Base-by-base conservation (phyloP, 345 rosid species). In the Syzygium jambos region DNA sequence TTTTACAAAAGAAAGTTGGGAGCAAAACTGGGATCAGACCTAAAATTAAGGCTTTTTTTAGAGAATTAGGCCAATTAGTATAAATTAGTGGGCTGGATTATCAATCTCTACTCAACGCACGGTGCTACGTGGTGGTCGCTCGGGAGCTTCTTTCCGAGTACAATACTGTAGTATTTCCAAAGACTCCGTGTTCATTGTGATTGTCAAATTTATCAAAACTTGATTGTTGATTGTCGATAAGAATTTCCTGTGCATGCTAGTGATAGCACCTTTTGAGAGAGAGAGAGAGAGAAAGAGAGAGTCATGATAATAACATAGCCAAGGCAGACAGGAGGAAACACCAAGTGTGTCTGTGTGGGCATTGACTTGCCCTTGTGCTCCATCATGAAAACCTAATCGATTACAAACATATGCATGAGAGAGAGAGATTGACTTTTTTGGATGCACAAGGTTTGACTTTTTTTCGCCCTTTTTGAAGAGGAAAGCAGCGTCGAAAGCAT, bases 281-380 rank as follows among this genome's bases (percentile, higher is more conserved):
- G 41, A 57, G 46, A 68, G 46, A 38, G 21, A 68, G 51, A 84
- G 21, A 38, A 0, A 78, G 78, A 77, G 77, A 57, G 85, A 11
- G 52, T 59, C 61, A 88, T 89, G 49, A 88, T 88, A 41, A 89
- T 93, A 84, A 85, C 87, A 68, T 38, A 34, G 49, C 17, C 16
- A 43, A 57, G 86, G 93, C 93, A 88, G 95, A 93, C 94, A 93
- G 87, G 93, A 91, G 92, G 90, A 94, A 73, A 19, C 90, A 38
- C 89, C 92, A 85, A 90, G 85, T 52, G 90, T 92, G 89, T 90
- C 85, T 91, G 91, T 88, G 91, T 88, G 89, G 88, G 90, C 94
- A 92, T 93, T 90, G 94, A 91, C 93, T 93, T 89, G 27, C 82
- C 82, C 46, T 73, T 38, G 82, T 19, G 43, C 80, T 73, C 49